Evolutionary conservation across 495 filamentous ascomycete genomes (phyloP), one percentile per base, ranked within the genome.

Genomic region (Hypoxylon lienhwacheense): DNA sequence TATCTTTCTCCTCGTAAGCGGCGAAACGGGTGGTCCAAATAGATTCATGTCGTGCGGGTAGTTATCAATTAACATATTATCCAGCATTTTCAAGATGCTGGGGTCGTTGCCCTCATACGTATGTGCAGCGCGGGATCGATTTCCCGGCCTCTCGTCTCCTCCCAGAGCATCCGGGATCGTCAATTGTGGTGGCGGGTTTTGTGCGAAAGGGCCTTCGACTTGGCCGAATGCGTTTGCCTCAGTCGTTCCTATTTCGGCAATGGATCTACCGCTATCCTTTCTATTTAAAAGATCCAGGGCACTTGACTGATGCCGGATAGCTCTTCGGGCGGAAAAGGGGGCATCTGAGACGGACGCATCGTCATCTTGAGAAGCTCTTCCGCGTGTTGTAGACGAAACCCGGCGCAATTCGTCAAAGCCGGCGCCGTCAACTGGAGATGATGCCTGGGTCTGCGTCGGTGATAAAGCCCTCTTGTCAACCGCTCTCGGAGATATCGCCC

Each of bases 51-150:
- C 92, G 20, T 82, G 84, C 0, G 93, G 91, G 65, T 90, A 95
- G 57, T 91, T 95, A 47, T 96, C 91, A 3, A 91, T 77, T 63
- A 91, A 96, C 61, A 97, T 86, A 24, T 84, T 82, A 64, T 97
- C 88, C 2, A 99, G 76, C 67, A 97, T 83, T 59, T 82, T 87
- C 36, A 97, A 72, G 11, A 97, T 85, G 42, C 79, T 87, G 5
- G 92, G 95, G 61, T 99, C 90, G 65, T 90, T 87, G 2, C 92
- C 93, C n/a, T 74, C 70, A 63, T 97, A 97, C 0, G 85, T 86
- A 63, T 95, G 89, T 65, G 66, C 77, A 62, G 67, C 64, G 8
- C 73, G 70, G 3, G 72, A 40, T 52, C 67, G 55, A 16, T 44
- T 41, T 47, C 47, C 61, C 48, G 70, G 22, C 51, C 70, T 63